Base-by-base conservation (phyloP, 192 early-diverging fungal genomes). In the Haplosporangium gracile region DNA sequence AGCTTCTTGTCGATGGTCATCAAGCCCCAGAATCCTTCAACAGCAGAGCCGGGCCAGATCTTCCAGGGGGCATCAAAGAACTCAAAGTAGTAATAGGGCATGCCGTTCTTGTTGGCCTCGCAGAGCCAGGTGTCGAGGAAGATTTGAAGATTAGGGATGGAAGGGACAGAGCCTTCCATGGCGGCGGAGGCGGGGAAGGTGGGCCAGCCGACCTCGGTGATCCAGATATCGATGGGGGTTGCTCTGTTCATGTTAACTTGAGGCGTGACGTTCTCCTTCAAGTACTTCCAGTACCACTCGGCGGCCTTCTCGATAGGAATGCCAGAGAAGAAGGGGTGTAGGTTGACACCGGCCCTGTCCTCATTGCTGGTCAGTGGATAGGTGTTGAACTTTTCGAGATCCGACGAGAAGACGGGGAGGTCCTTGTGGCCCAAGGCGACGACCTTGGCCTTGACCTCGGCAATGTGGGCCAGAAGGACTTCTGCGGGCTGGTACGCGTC, bases 51-150 rank as follows among this genome's bases (percentile, higher is more conserved):
- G 32, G 87, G 81, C 81, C 81, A 80, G 75, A 88, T 83, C 82
- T 90, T 90, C 89, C 89, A 90, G 34, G 89, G 89, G 20, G 85
- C 87, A 80, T 90, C 89, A 75, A 85, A 87, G 84, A 88, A 88
- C 75, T 90, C 89, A 49, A 90, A 90, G 57, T 78, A 90, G 68
- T 83, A 90, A 53, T 88, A 88, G 15, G 89, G 89, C 36, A 84
- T 11, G 8, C 70, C 53, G 45, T 82, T 77, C 13, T 68, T 47
- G 57, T 90, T 90, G 32, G 89, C 89, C 10, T 90, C 83, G 42
- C 89, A 90, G 10, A 90, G 32, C 79, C 82, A 90, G n/a, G 81
- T 87, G 32, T 88, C 88, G 47, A 90, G 60, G 34, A 90, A 88
- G 11, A 55, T 80, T 32, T 90, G 83, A 34, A 88, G 49, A 40